Evolutionary conservation across 352 stramenopile genomes (phyloP).

Genomic region (Halophytophthora batemanensis): DNA sequence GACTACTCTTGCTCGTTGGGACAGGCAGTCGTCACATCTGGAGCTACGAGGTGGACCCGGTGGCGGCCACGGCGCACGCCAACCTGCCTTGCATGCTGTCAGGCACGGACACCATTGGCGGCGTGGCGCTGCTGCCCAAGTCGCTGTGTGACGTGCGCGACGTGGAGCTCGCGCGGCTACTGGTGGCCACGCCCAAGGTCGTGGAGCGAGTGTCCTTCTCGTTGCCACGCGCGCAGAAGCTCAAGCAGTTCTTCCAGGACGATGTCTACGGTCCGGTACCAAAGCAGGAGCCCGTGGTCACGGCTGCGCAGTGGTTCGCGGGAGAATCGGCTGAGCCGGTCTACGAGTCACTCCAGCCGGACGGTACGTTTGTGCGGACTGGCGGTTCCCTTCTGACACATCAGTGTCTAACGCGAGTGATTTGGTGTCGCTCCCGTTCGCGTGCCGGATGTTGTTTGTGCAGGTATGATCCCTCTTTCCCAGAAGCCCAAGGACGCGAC

Average conservation of each 20-base stretch:
- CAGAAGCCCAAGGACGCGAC: conserved; percentile 42
- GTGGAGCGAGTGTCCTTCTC: conserved; percentile 64
- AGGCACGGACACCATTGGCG: conserved; percentile 47
- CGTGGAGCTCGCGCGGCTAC: conserved; percentile 64
- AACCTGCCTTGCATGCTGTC: conserved; percentile 66
- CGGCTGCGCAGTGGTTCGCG: conserved; percentile 45
- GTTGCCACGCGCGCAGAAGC: conserved; percentile 59
- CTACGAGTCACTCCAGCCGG: conserved; percentile 53
- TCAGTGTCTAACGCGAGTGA: neutral
- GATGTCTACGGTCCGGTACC: conserved; percentile 58
- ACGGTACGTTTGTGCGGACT: conserved; percentile 26
- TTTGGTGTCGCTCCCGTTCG: neutral
- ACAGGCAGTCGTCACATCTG: conserved; percentile 65
- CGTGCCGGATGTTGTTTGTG: conserved; percentile 4
- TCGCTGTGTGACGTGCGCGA: conserved; percentile 54
- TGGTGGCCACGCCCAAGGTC: conserved; percentile 51
- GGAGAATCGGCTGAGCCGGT: conserved; percentile 38
- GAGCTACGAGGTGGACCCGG: conserved; percentile 66
- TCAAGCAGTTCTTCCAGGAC: conserved; percentile 79
- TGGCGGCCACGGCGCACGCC: conserved; percentile 34
- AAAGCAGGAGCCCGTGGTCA: conserved; percentile 28
- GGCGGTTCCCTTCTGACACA: neutral
- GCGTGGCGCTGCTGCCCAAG: conserved; percentile 62
- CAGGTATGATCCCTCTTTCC: conserved; percentile 62
- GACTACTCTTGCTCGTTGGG: conserved; percentile 64